Conservation (phyloP, 352 stramenopile genomes). For the Phytophthora rubi region DNA sequence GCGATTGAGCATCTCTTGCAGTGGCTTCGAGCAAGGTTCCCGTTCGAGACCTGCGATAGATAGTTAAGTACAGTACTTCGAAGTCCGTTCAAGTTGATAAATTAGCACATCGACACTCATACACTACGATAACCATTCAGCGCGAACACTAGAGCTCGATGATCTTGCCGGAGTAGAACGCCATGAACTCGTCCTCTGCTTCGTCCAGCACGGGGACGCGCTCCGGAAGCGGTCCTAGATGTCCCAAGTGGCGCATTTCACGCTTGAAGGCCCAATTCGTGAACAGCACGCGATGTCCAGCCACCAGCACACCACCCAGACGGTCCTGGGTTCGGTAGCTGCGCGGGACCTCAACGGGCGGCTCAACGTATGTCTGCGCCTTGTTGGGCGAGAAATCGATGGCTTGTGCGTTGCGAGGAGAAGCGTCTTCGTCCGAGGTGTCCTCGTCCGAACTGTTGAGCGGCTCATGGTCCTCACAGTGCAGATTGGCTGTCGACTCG, state of each 20-base stretch:
- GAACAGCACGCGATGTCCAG: constrained; percentile 37
- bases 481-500: constrained; percentile 24
- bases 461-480: constrained; percentile 11
- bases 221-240: constrained; percentile 32
- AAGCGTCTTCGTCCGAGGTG: constrained; percentile 19
- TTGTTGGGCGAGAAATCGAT: constrained; percentile 26
- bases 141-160: constrained; percentile 34
- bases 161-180: constrained; percentile 29
- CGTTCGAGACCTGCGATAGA: constrained; percentile 20
- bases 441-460: constrained; percentile 24
- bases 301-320: constrained; percentile 40
- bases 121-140: not conserved
- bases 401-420: constrained; percentile 23
- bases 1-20: constrained; percentile 23
- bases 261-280: constrained; percentile 46
- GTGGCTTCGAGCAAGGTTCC: constrained; percentile 33
- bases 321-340: constrained; percentile 41
- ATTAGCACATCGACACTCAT: constrained; percentile 17
- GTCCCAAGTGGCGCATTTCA: constrained; percentile 20
- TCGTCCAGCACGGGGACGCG: not conserved
- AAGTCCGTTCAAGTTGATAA: constrained; percentile 21
- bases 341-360: constrained; percentile 39
- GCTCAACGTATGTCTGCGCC: constrained; percentile 24
- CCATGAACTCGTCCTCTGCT: not conserved
- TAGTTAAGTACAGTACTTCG: not conserved